phyloP scores from a whole-genome alignment of 2,329 filamentous ascomycete genomes.

The Paraphaeosphaeria minitans region DNA sequence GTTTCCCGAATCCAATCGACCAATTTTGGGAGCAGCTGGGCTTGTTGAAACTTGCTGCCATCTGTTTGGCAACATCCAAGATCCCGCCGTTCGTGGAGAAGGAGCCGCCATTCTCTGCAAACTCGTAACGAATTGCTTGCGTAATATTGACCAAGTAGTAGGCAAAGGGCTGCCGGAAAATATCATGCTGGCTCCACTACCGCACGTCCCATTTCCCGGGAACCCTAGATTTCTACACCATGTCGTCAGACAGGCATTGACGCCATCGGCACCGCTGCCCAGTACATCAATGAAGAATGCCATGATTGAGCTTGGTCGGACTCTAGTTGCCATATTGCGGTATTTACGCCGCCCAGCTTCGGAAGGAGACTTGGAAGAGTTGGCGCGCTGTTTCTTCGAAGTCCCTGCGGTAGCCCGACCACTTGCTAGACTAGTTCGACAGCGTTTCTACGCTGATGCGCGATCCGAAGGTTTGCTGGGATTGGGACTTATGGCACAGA shows the following conservation, averaged over 20 bases:
- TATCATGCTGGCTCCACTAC: slow-evolving; percentile 14
- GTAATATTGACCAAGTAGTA: slow-evolving; percentile 39
- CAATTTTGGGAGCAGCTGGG: slow-evolving; percentile 35
- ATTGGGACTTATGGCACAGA: slow-evolving; percentile 42
- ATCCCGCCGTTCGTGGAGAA: slow-evolving; percentile 43
- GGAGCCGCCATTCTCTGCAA: slow-evolving; percentile 43
- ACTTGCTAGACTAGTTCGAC: slow-evolving; percentile 38
- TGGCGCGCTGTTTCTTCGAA: slow-evolving; percentile 33
- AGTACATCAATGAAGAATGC: slow-evolving; percentile 48
- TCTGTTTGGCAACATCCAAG: slow-evolving; percentile 30
- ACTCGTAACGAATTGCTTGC: slow-evolving; percentile 37
- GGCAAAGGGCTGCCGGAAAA: slow-evolving; percentile 25
- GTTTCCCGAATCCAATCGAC: slow-evolving; percentile 41
- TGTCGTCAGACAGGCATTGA: slow-evolving; percentile 37
- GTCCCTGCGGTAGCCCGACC: slow-evolving; percentile 38
- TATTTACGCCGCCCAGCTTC: slow-evolving; percentile 24
- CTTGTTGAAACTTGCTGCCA: slow-evolving; percentile 37
- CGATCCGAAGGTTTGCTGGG: slow-evolving; percentile 44
- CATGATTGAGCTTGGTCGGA: slow-evolving; percentile 41
- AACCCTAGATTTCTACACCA: slow-evolving; percentile 34
- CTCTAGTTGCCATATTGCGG: slow-evolving; percentile 35
- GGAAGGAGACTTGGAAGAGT: slow-evolving; percentile 30
- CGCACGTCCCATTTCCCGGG: slow-evolving; percentile 21
- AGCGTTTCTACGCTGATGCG: slow-evolving; percentile 44
- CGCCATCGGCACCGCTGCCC: slow-evolving; percentile 37